Evolutionary conservation across 495 filamentous ascomycete species (phyloP), one percentile per base, ranked within the genome.

Genomic region (Venustampulla echinocandica): DNA sequence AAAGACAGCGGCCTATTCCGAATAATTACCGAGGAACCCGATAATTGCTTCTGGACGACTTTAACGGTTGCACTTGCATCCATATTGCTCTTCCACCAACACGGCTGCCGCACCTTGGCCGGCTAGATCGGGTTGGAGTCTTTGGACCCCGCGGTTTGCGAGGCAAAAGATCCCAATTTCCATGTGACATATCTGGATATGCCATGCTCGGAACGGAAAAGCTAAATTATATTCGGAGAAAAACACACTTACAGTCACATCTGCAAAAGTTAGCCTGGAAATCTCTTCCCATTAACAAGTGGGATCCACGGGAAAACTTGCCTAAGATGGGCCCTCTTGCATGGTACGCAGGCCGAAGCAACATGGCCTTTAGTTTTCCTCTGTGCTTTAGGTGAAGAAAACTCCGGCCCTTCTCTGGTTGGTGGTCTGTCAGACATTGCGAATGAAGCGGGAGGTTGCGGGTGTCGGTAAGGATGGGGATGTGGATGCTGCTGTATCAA

Each of bases 331-430:
- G 93, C 94, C 65, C 82, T 88, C 63, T 96, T 96, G 70, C 92
- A 98, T 58, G 95, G 93, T 46, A 96, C 84, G 62, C 92, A 98
- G 14, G 92, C 92, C 25, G 90, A 95, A 27, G 90, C 87, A 38
- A 98, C 92, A 69, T 98, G 92, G 10, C 87, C 87, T 60, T 97
- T 98, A 6, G 88, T 82, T 56, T 90, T 85, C 53, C 89, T 76
- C 13, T 87, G 85, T 5, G 81, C 69, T 52, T 82, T 86, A n/a
- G 72, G 68, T 33, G 71, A 71, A 4, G 61, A 56, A 30, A 63
- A 67, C 2, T 66, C 58, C 17, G 60, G 23, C 2, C 17, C 36
- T 11, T 57, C 54, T 34, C 41, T 34, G 18, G 39, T 44, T 43
- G 46, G 30, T 14, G 47, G 34, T 38, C 50, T 39, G 38, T 72